Conservation (phyloP, 495 filamentous ascomycete species). For the Cercophora newfieldiana region DNA sequence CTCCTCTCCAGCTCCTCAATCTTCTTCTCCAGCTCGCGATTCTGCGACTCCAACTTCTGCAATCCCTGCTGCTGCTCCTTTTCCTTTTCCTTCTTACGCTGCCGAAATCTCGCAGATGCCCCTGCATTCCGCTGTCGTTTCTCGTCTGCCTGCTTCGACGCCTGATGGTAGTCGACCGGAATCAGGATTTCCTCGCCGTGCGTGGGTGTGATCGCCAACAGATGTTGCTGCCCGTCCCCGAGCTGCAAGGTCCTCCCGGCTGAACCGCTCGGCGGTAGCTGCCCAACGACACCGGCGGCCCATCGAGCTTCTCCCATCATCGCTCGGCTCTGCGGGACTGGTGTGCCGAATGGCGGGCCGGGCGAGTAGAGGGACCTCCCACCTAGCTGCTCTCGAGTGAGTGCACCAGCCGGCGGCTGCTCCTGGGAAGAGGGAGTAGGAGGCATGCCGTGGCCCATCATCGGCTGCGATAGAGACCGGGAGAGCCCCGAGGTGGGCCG, state of each 20-base stretch:
- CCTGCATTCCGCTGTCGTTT: slow-evolving; percentile 93
- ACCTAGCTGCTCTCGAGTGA: slow-evolving; percentile 26
- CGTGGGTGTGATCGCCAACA: slow-evolving; percentile 40
- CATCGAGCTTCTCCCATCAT: slow-evolving; percentile 37
- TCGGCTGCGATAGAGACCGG: slow-evolving; percentile 44
- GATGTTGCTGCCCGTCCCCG: slow-evolving; percentile 44
- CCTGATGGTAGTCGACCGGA: slow-evolving; percentile 74
- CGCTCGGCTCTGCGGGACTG: slow-evolving; percentile 22
- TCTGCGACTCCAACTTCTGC: slow-evolving; percentile 61
- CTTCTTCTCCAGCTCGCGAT: slow-evolving; percentile 46
- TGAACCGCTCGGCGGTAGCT: slow-evolving; percentile 17
- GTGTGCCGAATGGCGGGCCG: slow-evolving; percentile 28
- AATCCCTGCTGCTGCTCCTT: slow-evolving; percentile 66
- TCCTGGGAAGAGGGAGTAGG: slow-evolving; percentile 31
- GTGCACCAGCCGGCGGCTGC: slow-evolving; percentile 19
- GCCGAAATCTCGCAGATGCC: slow-evolving; percentile 85
- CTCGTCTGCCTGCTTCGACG: slow-evolving; percentile 82
- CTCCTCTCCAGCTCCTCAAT: slow-evolving; percentile 47
- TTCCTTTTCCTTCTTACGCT: slow-evolving; percentile 87
- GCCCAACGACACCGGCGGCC: slow-evolving; percentile 14
- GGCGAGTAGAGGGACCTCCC: slow-evolving; percentile 29
- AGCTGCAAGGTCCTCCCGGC: slow-evolving; percentile 32
- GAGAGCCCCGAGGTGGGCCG: slow-evolving; percentile 35
- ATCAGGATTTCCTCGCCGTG: slow-evolving; percentile 56
- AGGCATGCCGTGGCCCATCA: slow-evolving; percentile 31